Evolutionary conservation across 345 rosid species (phyloP), one percentile per base, ranked within the genome.

Genomic region (Stellera chamaejasme): DNA sequence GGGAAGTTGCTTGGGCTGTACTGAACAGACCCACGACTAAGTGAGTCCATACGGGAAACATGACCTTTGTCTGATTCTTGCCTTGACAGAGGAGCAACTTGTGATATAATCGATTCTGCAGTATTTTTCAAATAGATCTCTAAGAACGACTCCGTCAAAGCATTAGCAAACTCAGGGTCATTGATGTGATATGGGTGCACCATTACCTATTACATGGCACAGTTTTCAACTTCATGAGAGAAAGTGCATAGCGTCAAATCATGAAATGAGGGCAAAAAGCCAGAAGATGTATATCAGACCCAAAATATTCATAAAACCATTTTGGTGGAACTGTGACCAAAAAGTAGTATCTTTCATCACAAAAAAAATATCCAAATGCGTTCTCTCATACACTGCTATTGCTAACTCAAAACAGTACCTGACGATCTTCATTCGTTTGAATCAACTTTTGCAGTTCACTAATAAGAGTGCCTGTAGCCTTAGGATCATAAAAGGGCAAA

Each of bases 91-190:
- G 55, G 48, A 52, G 67, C 57, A 68, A 43, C 58, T 60, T 50
- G 76, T 51, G 66, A 23, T 65, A 62, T 61, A 62, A 55, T 59
- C 63, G 50, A 48, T 45, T 71, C 72, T 50, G 56, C 12, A 6
- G 51, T 46, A 62, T 63, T 73, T 54, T 67, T 65, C 27, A 47
- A 73, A 71, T 64, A 71, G 56, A 85, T 85, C 71, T 82, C 90
- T 52, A 85, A 60, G 68, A 83, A 92, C 50, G 92, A 75, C 58
- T 83, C 79, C 27, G 85, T 95, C 64, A 88, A 70, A 46, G 81
- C 86, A 66, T 84, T 72, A 36, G 87, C 98, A 73, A 92, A 92
- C 81, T 79, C 81, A 36, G 71, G 71, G 66, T 92, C 98, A 68
- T 92, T 92, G 78, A 92, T 72, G 69, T 92, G 83, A 62, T 67